Evolutionary conservation across 1,284 basidiomycete genomes (phyloP), one percentile per base, ranked within the genome.

Genomic region (Irpex sp.): DNA sequence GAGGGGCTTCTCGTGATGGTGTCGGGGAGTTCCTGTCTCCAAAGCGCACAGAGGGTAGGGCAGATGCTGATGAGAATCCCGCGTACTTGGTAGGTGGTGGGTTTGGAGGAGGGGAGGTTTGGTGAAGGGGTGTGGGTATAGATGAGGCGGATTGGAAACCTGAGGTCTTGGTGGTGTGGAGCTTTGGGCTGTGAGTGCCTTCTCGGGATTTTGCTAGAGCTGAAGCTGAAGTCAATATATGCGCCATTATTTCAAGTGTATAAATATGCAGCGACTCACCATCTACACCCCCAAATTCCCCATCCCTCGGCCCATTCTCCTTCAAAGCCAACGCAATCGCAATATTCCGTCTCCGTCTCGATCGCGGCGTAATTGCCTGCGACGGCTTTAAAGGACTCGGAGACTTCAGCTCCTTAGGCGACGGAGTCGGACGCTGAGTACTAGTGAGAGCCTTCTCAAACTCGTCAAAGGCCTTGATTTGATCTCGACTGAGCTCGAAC

Each of bases 381-480:
- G 62, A 61, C 13, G 58, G 40, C 52, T 57, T 62, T 40, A 62
- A 49, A n/a, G n/a, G n/a, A n/a, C n/a, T n/a, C 57, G 62, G 62
- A 17, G 63, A 60, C 4, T 26, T 26, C 21, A 3, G 31, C 3
- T 3, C 3, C 31, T 31, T 52, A 26, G 19, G 26, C 36, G 38
- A 57, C 5, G 19, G 31, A 13, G 57, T 60, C 36, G 40, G 26
- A 56, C 67, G 64, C 60, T 85, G 85, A 1, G 84, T 31, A 31
- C 31, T 31, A 31, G 31, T 82, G 0, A 85, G 74, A 34, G 70
- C 73, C 5, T 75, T 72, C 48, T 88, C 85, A 5, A 88, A 72
- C 38, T 76, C 76, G 66, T 89, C 86, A 55, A 89, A 81, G 1
- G 80, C 85, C 11, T 76, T 73, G 4, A 89, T 72, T 61, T 87